Base-by-base conservation (phyloP, 2,329 filamentous ascomycete genomes). In the Ophiocordyceps unilateralis region DNA sequence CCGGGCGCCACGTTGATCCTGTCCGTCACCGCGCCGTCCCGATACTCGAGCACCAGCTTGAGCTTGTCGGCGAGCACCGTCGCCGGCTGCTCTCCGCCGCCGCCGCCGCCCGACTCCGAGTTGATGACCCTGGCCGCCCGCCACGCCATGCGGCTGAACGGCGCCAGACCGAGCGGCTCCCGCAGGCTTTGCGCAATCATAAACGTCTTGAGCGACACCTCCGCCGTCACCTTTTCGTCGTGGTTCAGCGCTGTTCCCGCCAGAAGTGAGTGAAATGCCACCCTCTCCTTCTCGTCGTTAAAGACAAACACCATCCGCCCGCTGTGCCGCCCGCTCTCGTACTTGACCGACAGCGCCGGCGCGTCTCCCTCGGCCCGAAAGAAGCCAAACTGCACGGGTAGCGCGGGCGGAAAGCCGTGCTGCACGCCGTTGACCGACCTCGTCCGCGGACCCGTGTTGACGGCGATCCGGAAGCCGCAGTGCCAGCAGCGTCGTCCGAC, bases 241-340 rank as follows among this genome's bases (percentile, higher is more conserved):
- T 72, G 65, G 15, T 73, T 69, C 17, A 87, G 62, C n/a, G 75
- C 69, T 47, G 82, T 81, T 3, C 83, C 84, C 1, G 81, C 80
- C 17, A 93, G 66, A 1, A 85, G 65, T 17, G 76, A 80, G 55
- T 89, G 82, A 42, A 93, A 70, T 26, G 69, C 69, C 41, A 79
- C 69, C 14, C 85, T 75, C 49, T 87, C 80, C 45, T 76, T 73
- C n/a, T 74, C 67, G 44, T 87, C 77, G 22, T 73, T 68, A 60
- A 95, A 94, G 0, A 83, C 80, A 50, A 93, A 66, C 19, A 88
- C 71, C 69, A 89, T 81, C 3, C 75, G 78, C 30, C 82, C 82
- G 45, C 78, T 76, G 36, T 72, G 66, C 20, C 74, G 70, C 9
- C 72, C 70, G 50, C 80, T 80, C 40, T 78, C 76, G 42, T 85